Base-by-base conservation (phyloP, 495 filamentous ascomycete genomes). In the Penicilliopsis zonata region DNA sequence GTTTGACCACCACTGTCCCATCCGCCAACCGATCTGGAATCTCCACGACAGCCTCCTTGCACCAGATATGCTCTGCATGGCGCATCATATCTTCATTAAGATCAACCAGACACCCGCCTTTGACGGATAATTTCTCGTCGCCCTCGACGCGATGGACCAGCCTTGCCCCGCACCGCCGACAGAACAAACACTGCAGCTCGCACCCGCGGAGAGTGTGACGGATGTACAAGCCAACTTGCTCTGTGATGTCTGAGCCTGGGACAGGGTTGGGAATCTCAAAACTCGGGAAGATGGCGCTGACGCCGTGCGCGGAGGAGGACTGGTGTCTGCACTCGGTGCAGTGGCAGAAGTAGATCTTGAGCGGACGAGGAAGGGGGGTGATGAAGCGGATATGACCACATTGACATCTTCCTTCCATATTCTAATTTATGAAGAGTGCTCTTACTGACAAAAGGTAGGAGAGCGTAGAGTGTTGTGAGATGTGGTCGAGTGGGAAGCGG, bases 281-380 rank as follows among this genome's bases (percentile, higher is more conserved):
- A 9, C 52, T 49, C 5, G 75, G 77, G 45, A 82, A 82, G 41
- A 77, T 74, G 33, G 76, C 76, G 16, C 69, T 73, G 30, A 73
- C 68, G 16, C 78, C 76, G 44, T 76, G 79, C n/a, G 77, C 74
- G 10, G 72, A 74, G 31, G 70, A 65, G 29, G 75, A 70, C 54
- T 82, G 78, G 34, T 69, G 66, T 18, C 69, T 72, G 50, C 78
- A 82, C 40, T 78, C 67, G 22, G 59, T 49, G 50, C 78, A 82
- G 55, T 82, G 78, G 55, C 78, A 82, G 46, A 78, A 71, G 44
- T 78, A 80, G 10, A 80, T 46, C 1, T 63, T 65, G 15, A 77
- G 59, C 48, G 28, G 78, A 23, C n/a, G 21, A n/a, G 21, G 21
- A 23, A 23, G 21, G 6, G 21, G 21, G 6, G 21, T 23, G 6